Percentiles rank a stretch among this genome's conserved stretches.
Evolutionary conservation across 352 stramenopile genomes (phyloP).

Genomic region (Hyaloperonospora brassicae): DNA sequence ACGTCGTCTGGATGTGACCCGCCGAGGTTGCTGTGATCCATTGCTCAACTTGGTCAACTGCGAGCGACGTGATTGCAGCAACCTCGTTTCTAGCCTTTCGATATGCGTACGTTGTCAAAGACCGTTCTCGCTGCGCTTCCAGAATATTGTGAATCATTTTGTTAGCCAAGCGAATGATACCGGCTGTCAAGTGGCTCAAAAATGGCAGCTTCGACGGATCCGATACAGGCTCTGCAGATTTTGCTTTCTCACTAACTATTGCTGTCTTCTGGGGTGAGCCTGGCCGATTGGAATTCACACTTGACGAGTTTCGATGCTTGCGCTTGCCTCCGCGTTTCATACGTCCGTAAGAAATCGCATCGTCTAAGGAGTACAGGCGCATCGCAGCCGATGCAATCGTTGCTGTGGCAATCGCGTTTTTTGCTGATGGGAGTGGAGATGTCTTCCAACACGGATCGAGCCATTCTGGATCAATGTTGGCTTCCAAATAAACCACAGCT

Average conservation of each 20-base stretch:
- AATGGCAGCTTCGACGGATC: constrained; percentile 49
- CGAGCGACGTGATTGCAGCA: constrained; percentile 48
- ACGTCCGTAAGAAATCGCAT: constrained; percentile 64
- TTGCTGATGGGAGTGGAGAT: constrained; percentile 50
- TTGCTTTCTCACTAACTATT: constrained; percentile 25
- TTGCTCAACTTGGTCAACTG: constrained; percentile 50
- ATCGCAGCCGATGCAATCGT: constrained; percentile 71
- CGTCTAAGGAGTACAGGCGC: constrained; percentile 69
- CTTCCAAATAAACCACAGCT: constrained; percentile 65
- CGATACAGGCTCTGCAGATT: constrained; percentile 13
- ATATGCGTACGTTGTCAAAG: constrained; percentile 31
- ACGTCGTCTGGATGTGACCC: constrained; percentile 11
- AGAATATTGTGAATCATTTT: constrained; percentile 49
- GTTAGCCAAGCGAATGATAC: constrained; percentile 34
- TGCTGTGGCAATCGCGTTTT: constrained; percentile 42
- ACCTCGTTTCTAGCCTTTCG: constrained; percentile 53
- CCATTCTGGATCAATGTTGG: constrained; percentile 66
- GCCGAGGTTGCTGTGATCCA: constrained; percentile 46
- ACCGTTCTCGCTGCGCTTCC: constrained; percentile 43
- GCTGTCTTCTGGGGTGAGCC: constrained; percentile 26
- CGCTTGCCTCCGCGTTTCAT: constrained; percentile 52
- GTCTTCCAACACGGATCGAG: constrained; percentile 71
- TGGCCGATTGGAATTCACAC: constrained; percentile 22
- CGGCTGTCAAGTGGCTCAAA: constrained; percentile 28
- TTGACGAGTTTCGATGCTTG: constrained; percentile 26